phyloP scores from a whole-genome alignment of 805 yeast species.

The Nakazawaea pomicola region DNA sequence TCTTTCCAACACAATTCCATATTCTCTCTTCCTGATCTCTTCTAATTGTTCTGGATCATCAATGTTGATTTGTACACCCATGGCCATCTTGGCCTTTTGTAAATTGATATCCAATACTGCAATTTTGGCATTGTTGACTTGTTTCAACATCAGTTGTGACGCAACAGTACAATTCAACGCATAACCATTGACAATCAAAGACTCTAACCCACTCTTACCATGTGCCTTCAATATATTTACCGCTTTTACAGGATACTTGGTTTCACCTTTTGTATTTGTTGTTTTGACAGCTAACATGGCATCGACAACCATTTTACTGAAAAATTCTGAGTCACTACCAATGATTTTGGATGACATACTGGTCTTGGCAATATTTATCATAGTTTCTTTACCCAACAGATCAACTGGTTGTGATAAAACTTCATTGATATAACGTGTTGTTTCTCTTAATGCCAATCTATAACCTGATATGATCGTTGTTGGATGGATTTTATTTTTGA shows the following conservation, averaged over 20 bases:
- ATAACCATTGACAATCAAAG: conserved; percentile 84
- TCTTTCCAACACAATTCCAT: conserved; percentile 79
- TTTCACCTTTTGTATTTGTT: conserved; percentile 79
- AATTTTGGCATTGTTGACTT: conserved; percentile 64
- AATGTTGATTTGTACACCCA: conserved; percentile 96
- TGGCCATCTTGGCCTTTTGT: conserved; percentile 95
- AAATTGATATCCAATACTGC: conserved; percentile 89
- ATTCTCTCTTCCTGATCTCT: conserved; percentile 83
- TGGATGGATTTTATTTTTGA: conserved; percentile 92
- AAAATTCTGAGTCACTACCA: conserved; percentile 90
- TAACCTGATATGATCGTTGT: conserved; percentile 97
- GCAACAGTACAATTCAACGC: conserved; percentile 97
- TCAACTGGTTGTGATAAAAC: conserved; percentile 80
- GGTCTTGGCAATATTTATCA: conserved; percentile 90
- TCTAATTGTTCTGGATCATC: conserved; percentile 97
- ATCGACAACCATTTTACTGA: conserved; percentile 87
- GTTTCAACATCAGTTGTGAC: conserved; percentile 90
- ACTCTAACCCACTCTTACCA: conserved; percentile 88
- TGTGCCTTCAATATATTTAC: conserved; percentile 95
- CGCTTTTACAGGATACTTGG: conserved; percentile 93
- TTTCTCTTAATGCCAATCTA: conserved; percentile 89
- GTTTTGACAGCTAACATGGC: conserved; percentile 95
- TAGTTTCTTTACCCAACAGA: conserved; percentile 72
- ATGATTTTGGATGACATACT: conserved; percentile 96
- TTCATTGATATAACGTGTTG: conserved; percentile 79